A percentile compares a stretch with the other conserved stretches of the same genome.
Conservation (phyloP, 2,329 filamentous ascomycete species). For the Epichloe sibirici region DNA sequence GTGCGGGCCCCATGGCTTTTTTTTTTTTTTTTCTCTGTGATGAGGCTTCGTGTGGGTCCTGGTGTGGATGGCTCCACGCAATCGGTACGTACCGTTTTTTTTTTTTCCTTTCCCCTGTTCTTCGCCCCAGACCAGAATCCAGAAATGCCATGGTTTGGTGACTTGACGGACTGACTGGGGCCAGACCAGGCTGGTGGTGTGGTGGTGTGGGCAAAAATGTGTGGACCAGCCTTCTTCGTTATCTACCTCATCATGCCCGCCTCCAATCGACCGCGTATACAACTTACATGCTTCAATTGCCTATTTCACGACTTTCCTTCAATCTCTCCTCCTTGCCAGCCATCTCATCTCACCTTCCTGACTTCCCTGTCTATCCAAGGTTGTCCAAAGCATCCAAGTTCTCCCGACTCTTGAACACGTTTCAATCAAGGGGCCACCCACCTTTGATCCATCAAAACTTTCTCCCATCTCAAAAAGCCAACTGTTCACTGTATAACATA, state of each 20-base stretch:
- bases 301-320: slow-evolving; percentile 28
- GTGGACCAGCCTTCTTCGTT: slow-evolving; percentile 8
- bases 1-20: slow-evolving; percentile 11
- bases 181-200: not conserved
- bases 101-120: not conserved
- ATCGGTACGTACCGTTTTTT: slow-evolving; percentile 13
- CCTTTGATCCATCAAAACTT: not conserved
- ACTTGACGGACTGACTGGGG: not conserved
- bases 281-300: slow-evolving; percentile 13
- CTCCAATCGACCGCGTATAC: slow-evolving; percentile 6
- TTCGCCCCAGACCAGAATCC: slow-evolving; percentile 1
- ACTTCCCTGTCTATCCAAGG: slow-evolving; percentile 4
- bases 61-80: slow-evolving; percentile 26
- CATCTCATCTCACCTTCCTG: not conserved
- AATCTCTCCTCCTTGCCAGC: slow-evolving; percentile 6
- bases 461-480: not conserved
- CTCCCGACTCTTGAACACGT: too few relatives aligned
- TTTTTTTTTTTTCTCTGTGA: slow-evolving; percentile 11
- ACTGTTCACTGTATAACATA: not conserved
- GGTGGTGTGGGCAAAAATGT: not conserved
- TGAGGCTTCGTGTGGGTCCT: slow-evolving; percentile 14
- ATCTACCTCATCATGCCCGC: slow-evolving; percentile 17
- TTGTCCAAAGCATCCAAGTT: too few relatives aligned
- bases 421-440: slow-evolving; percentile 3
- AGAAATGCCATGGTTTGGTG: not conserved